These are phyloP conservation scores for Acanthamoeba quina DNA, from an alignment of 208 protist genomes.

Conservation along the genomic window DNA sequence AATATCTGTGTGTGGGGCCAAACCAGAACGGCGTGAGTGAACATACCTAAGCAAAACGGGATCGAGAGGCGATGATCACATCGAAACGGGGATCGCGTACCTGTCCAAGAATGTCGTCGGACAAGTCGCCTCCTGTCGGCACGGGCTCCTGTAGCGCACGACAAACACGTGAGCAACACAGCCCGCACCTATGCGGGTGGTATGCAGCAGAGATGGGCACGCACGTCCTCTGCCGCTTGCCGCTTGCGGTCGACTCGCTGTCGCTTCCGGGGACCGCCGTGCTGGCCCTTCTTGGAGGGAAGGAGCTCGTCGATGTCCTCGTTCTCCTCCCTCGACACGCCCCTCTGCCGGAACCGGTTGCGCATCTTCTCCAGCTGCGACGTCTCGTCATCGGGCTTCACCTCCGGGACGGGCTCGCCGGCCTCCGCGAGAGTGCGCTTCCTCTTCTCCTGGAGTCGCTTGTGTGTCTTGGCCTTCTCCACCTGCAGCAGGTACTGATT, in stretches of 20 bases:
- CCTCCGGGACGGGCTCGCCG: background rate
- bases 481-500: constrained; percentile 84
- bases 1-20: background rate
- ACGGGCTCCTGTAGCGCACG: background rate
- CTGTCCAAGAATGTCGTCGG: background rate
- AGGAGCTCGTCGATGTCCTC: constrained; percentile 46
- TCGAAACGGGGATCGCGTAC: background rate
- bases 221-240: background rate
- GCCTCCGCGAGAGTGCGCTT: background rate
- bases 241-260: constrained; percentile 1
- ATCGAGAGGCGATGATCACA: background rate
- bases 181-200: too few relatives aligned
- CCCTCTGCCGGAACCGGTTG: constrained; percentile 12
- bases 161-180: background rate
- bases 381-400: background rate
- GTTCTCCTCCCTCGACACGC: background rate
- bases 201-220: background rate
- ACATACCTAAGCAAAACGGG: background rate
- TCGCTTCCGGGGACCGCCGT: background rate
- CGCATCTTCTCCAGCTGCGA: constrained; percentile 11
- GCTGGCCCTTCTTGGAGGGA: background rate
- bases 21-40: background rate
- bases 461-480: constrained; percentile 76
- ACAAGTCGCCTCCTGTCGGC: constrained; percentile 17
- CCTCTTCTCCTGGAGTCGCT: constrained; percentile 72